These are phyloP conservation scores for Elaeis oleifera DNA, from an alignment of 202 grass and related monocot species.

Conservation along the genomic window DNA sequence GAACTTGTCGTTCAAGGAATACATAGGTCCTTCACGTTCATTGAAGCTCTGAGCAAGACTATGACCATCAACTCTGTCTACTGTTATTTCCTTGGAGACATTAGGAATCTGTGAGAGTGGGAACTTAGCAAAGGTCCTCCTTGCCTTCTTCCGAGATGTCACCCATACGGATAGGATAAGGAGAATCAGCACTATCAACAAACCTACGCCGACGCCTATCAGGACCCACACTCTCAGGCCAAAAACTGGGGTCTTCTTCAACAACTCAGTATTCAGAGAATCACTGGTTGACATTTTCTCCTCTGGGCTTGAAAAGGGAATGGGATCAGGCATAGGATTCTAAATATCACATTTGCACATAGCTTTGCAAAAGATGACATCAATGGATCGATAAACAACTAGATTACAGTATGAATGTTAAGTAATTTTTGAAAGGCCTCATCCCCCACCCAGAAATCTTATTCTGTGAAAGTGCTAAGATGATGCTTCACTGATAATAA, in stretches of 20 bases:
- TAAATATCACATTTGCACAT: background rate
- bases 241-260: slow-evolving; percentile 47
- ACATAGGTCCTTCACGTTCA: slow-evolving; percentile 27
- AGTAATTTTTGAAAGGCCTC: no score
- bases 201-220: slow-evolving; percentile 62
- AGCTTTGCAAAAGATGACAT: background rate
- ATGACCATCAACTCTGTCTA: slow-evolving; percentile 50
- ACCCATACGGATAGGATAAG: slow-evolving; percentile 51
- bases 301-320: slow-evolving; percentile 12
- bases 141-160: slow-evolving; percentile 38
- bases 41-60: slow-evolving; percentile 33
- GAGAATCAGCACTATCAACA: slow-evolving; percentile 48
- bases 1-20: slow-evolving; percentile 44
- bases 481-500: no score
- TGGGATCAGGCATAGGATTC: background rate
- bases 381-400: background rate
- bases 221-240: slow-evolving; percentile 69
- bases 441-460: no score
- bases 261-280: slow-evolving; percentile 40
- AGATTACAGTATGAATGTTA: background rate
- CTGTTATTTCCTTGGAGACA: slow-evolving; percentile 73
- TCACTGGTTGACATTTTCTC: slow-evolving; percentile 41
- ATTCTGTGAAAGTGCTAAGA: no score
- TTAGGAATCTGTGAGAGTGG: slow-evolving; percentile 54
- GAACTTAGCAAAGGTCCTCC: slow-evolving; percentile 27